A percentile compares a stretch with the other conserved stretches of the same genome.
Conservation (phyloP, 1,284 basidiomycete species). For the Rhodotorula sp. region DNA sequence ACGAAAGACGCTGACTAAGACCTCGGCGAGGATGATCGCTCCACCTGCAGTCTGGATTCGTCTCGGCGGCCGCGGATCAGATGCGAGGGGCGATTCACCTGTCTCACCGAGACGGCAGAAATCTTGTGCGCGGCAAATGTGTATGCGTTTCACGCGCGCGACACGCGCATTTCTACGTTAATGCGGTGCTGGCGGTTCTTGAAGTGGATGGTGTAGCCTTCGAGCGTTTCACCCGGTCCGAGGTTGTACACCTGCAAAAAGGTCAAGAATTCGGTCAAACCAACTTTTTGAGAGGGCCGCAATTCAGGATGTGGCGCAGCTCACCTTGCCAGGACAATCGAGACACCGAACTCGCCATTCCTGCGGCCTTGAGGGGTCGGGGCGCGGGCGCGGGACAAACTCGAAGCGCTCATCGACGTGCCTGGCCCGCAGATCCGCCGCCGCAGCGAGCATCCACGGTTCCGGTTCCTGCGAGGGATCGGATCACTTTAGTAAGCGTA, state of each 20-base stretch:
- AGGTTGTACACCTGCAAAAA: conserved; percentile 76
- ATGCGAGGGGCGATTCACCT: too few species aligned
- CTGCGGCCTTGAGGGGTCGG: conserved; percentile 56
- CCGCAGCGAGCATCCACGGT: conserved; percentile 51
- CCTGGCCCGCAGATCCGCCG: conserved; percentile 64
- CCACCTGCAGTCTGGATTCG: too few species aligned
- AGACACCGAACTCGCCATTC: conserved; percentile 93
- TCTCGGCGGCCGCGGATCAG: too few species aligned
- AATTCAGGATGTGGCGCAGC: background rate
- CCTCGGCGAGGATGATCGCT: too few species aligned
- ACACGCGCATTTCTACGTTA: conserved; percentile 56
- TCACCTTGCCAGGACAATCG: conserved; percentile 92
- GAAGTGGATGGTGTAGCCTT: conserved; percentile 91
- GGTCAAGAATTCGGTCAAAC: conserved; percentile 38
- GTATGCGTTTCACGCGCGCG: conserved; percentile 2
- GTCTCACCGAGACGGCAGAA: too few species aligned
- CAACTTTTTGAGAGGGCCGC: background rate
- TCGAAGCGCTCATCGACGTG: conserved; percentile 84
- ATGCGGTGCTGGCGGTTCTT: conserved; percentile 69
- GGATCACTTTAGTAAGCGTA: too few species aligned
- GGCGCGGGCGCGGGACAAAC: conserved; percentile 57
- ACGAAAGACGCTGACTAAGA: too few species aligned
- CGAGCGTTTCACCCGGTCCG: conserved; percentile 82
- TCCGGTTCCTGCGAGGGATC: conserved; percentile 14
- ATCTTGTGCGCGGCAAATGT: too few species aligned